Evolutionary conservation across 495 filamentous ascomycete species (phyloP).

Genomic region (Neurospora sp.): DNA sequence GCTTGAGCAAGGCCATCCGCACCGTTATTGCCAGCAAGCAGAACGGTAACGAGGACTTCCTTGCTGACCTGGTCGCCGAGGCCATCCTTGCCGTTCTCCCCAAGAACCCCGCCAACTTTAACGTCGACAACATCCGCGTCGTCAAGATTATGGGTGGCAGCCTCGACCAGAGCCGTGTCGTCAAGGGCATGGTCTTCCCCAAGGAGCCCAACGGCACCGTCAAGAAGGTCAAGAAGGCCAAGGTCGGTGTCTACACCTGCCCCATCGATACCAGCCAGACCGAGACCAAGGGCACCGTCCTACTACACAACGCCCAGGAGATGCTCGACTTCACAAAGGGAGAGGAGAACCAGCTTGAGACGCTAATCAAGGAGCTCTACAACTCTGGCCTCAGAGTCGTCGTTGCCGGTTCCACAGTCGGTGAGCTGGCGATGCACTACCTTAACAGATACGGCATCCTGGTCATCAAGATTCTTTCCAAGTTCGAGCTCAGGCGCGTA

Average conservation of each 20-base stretch:
- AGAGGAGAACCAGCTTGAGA: conserved; percentile 86
- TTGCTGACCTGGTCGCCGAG: conserved; percentile 81
- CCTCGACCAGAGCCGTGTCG: conserved; percentile 83
- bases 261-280: conserved; percentile 93
- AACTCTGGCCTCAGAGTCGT: conserved; percentile 90
- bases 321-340: conserved; percentile 98
- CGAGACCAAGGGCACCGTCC: conserved; percentile 99
- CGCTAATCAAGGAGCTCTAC: conserved; percentile 85
- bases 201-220: conserved; percentile 81
- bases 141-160: conserved; percentile 99
- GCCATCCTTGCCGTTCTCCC: conserved; percentile 90
- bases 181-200: conserved; percentile 98
- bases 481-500: conserved; percentile 88
- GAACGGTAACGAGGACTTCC: conserved; percentile 77
- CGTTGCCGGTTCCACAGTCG: conserved; percentile 80
- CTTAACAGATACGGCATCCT: conserved; percentile 94
- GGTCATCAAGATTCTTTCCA: conserved; percentile 94
- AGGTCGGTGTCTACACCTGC: conserved; percentile 95
- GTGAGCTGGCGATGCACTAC: conserved; percentile 94
- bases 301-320: conserved; percentile 94
- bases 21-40: conserved; percentile 97
- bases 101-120: conserved; percentile 97
- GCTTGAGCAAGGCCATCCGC: conserved; percentile 89
- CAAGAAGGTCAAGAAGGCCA: conserved; percentile 85
- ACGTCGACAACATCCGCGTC: conserved; percentile 97